Evolutionary conservation across 305 asterid genomes (phyloP).

Genomic region (Solanum hybrid): DNA sequence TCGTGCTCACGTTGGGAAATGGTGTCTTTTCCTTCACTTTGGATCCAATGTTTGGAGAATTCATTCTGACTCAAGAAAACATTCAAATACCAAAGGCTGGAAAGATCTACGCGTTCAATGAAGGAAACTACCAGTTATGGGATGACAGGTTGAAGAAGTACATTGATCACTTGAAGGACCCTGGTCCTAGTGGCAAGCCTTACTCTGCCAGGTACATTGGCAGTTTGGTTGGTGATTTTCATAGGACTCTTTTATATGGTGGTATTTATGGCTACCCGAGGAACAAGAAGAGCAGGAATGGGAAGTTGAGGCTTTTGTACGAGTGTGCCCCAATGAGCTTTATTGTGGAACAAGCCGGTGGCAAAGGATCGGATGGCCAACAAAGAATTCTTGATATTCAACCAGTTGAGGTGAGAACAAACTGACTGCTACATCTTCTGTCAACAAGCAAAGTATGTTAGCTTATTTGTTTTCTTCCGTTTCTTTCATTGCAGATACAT

Average conservation of each 20-base stretch:
- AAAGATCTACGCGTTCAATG: constrained; percentile 74
- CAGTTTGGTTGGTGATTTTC: constrained; percentile 89
- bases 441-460: neutral
- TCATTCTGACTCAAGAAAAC: constrained; percentile 65
- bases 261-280: constrained; percentile 88
- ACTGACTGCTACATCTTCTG: neutral
- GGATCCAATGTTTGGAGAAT: constrained; percentile 91
- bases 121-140: constrained; percentile 89
- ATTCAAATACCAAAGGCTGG: constrained; percentile 77
- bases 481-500: constrained; percentile 49
- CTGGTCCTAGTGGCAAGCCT: constrained; percentile 87
- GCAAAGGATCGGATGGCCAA: constrained; percentile 86
- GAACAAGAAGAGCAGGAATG: constrained; percentile 78
- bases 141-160: constrained; percentile 78
- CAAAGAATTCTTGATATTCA: constrained; percentile 66
- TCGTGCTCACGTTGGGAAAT: constrained; percentile 64
- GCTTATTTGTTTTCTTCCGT: neutral
- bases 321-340: constrained; percentile 97
- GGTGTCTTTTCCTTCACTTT: constrained; percentile 75
- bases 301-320: constrained; percentile 80
- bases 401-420: constrained; percentile 62
- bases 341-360: constrained; percentile 90
- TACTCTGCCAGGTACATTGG: constrained; percentile 82
- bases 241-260: constrained; percentile 71
- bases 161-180: constrained; percentile 83